Evolutionary conservation across 139 green algal genomes (phyloP).

Genomic region (Ulvella scutata): DNA sequence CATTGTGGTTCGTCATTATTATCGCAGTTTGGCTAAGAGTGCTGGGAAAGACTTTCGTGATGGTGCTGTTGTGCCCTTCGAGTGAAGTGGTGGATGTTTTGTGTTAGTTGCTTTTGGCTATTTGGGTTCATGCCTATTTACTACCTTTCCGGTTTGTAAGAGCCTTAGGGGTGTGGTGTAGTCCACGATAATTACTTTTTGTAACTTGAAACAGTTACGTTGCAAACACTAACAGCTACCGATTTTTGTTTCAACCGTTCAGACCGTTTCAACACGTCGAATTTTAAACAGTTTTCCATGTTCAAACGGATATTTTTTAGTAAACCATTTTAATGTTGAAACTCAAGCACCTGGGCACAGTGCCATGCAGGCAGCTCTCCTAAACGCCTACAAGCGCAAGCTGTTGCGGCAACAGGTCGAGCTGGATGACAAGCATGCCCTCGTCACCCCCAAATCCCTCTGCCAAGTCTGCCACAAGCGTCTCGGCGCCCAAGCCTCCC

Average conservation of each 20-base stretch:
- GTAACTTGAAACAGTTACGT: too few species aligned
- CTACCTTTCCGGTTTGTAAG: too few species aligned
- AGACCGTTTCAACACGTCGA: background rate
- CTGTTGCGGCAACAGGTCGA: background rate
- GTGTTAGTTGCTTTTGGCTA: too few species aligned
- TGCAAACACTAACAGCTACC: too few species aligned
- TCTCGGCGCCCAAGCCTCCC: background rate
- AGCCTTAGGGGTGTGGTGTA: too few species aligned
- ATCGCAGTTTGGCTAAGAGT: too few species aligned
- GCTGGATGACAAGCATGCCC: background rate
- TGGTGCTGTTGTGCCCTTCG: too few species aligned
- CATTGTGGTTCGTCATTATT: too few species aligned
- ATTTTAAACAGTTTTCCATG: background rate
- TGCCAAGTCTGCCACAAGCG: constrained; percentile 1
- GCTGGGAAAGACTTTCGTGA: too few species aligned
- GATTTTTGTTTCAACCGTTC: background rate
- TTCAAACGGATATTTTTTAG: background rate
- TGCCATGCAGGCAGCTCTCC: background rate
- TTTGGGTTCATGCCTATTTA: too few species aligned
- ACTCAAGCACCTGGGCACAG: background rate
- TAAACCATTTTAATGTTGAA: background rate
- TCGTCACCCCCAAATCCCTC: background rate
- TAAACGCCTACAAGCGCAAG: background rate
- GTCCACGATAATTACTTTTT: too few species aligned
- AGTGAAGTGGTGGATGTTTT: too few species aligned